phyloP scores from a whole-genome alignment of 352 stramenopile species.

The Phytopythium boreale region DNA sequence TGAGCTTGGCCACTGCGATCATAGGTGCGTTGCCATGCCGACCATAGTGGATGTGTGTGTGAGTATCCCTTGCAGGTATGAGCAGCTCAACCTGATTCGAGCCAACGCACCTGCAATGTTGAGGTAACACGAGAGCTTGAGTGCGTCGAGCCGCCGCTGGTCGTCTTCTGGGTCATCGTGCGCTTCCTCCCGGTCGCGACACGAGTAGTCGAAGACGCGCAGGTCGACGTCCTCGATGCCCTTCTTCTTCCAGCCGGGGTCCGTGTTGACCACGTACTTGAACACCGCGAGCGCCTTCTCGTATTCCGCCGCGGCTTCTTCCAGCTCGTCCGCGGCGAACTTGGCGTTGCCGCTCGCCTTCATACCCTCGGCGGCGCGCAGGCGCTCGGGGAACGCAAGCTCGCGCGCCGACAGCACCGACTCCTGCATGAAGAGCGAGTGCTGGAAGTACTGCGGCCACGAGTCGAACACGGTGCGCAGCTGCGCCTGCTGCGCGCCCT shows the following conservation, averaged over 20 bases:
- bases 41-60: too few species aligned
- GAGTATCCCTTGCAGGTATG: not conserved
- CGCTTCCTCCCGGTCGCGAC: slow-evolving; percentile 19
- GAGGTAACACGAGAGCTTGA: slow-evolving; percentile 74
- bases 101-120: slow-evolving; percentile 67
- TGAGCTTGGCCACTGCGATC: slow-evolving; percentile 67
- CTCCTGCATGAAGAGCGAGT: slow-evolving; percentile 87
- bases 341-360: slow-evolving; percentile 64
- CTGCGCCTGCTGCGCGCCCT: slow-evolving; percentile 77
- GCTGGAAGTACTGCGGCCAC: slow-evolving; percentile 85
- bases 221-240: slow-evolving; percentile 83
- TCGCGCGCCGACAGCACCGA: slow-evolving; percentile 45
- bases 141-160: slow-evolving; percentile 37
- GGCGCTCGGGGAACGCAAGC: slow-evolving; percentile 49
- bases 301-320: slow-evolving; percentile 80
- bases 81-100: not conserved
- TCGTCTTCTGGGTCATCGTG: slow-evolving; percentile 13
- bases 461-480: slow-evolving; percentile 67
- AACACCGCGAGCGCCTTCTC: slow-evolving; percentile 84
- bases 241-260: slow-evolving; percentile 84
- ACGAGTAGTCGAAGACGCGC: slow-evolving; percentile 48
- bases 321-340: slow-evolving; percentile 41
- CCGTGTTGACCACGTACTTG: slow-evolving; percentile 78
- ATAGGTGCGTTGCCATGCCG: too few species aligned
- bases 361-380: slow-evolving; percentile 58